A percentile compares a stretch with the other conserved stretches of the same genome.
Conservation (phyloP, 2,329 filamentous ascomycete genomes). For the Calonectria crousiana region DNA sequence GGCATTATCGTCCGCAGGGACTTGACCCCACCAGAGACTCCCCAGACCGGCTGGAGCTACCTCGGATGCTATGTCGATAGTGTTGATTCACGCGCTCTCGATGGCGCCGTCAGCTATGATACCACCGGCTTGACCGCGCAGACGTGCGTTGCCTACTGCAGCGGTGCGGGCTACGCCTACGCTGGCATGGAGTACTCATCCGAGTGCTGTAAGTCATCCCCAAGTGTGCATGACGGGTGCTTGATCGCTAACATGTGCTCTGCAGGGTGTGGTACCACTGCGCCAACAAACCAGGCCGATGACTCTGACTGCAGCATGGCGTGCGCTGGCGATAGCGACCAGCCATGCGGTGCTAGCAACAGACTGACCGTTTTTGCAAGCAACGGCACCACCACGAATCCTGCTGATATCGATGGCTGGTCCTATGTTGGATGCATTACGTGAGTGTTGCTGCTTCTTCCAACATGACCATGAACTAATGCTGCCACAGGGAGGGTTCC, state of each 20-base stretch:
- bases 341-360: constrained; percentile 64
- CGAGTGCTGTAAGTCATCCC: constrained; percentile 58
- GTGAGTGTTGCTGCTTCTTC: not conserved
- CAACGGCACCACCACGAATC: not conserved
- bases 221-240: not conserved
- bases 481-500: constrained; percentile 8
- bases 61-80: constrained; percentile 43
- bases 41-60: constrained; percentile 37
- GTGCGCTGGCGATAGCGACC: constrained; percentile 61
- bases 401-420: constrained; percentile 6
- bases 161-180: constrained; percentile 52
- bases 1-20: constrained; percentile 37
- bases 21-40: constrained; percentile 33
- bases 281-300: constrained; percentile 47
- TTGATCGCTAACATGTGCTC: constrained; percentile 19
- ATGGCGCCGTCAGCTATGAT: constrained; percentile 38
- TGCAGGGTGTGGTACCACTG: constrained; percentile 53
- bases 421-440: constrained; percentile 19
- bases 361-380: constrained; percentile 53
- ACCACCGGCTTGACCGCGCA: constrained; percentile 50
- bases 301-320: constrained; percentile 60
- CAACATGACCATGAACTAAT: not conserved
- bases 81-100: constrained; percentile 34
- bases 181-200: constrained; percentile 63
- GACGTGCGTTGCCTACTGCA: constrained; percentile 62